Base-by-base conservation (phyloP, 140 eudicot genomes). In the Stevia rebaudiana region DNA sequence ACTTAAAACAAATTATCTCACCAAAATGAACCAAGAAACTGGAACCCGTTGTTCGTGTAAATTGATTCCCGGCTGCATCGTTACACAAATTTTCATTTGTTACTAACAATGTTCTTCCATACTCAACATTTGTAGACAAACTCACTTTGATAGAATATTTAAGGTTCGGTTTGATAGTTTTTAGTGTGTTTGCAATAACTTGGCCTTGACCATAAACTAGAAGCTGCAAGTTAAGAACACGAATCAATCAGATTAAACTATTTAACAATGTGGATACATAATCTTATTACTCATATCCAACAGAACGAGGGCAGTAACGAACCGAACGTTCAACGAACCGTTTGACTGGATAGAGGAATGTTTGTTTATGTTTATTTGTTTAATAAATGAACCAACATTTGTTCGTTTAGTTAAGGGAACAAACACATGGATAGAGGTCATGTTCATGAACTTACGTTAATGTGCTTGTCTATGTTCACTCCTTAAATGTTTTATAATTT, bases 191-290 rank as follows among this genome's bases (percentile, higher is more conserved):
- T 60, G 98, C 94, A 62, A 88, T 51, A 52, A 92, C 92, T 65
- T 81, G 73, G 0, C 95, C 98, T 35, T 81, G 74, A 67, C 96
- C 98, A 65, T 92, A 88, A 57, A 78, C 95, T 70, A 87, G 82
- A 76, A 92, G 92, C 98, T 92, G 92, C 65, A 69, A 22, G 58
- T 16, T 41, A 55, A 65, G 31, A 75, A 47, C 4, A 25, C 25
- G 25, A 57, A 25, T 8, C 41, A 21, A 3, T 72, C 33, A 63
- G 66, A 57, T 58, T 50, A 35, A 47, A 3, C 52, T 35, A n/a
- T 31, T 22, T 3, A 40, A 24, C 30, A 41, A 55, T 64, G 16
- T 52, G 35, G 52, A 49, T 18, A n/a, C 52, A 35, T 42, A 56
- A 42, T 56, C 61, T 56, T 54, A 11, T n/a, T n/a, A n/a, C n/a